Evolutionary conservation across 108 stramenopile species (phyloP).

Genomic region (Parmales sp.): DNA sequence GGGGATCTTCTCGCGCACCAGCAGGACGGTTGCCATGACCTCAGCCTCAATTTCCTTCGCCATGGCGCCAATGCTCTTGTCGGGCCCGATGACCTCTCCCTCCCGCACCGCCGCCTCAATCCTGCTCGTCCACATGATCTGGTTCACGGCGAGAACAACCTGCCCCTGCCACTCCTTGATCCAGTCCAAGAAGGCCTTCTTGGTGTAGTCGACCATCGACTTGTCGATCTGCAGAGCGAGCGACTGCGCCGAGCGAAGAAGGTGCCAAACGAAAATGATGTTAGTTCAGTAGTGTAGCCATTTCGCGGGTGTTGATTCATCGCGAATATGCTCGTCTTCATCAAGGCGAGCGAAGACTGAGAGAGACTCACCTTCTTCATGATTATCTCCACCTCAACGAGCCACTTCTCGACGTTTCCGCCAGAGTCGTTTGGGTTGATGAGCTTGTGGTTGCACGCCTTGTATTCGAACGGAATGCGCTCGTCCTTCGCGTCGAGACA

Average conservation of each 20-base stretch:
- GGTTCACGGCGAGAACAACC: slow-evolving; percentile 15
- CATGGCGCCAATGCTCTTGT: slow-evolving; percentile 29
- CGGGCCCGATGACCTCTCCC: slow-evolving; percentile 30
- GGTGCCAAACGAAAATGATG: slow-evolving; percentile 67
- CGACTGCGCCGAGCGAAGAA: no score
- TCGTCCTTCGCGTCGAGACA: slow-evolving; percentile 41
- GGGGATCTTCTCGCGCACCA: slow-evolving; percentile 24
- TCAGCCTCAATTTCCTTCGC: slow-evolving; percentile 35
- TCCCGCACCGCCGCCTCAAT: not conserved
- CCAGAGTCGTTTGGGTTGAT: slow-evolving; percentile 54
- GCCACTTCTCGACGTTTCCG: slow-evolving; percentile 62
- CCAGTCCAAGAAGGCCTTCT: slow-evolving; percentile 35
- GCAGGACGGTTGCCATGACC: slow-evolving; percentile 7
- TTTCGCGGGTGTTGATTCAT: no score
- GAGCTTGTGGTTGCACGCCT: slow-evolving; percentile 28
- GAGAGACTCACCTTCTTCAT: slow-evolving; percentile 38
- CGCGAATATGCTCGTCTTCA: no score
- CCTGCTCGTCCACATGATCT: slow-evolving; percentile 1
- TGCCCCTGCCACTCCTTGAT: slow-evolving; percentile 26
- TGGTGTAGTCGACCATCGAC: slow-evolving; percentile 32
- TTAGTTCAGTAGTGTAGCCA: slow-evolving; percentile 62
- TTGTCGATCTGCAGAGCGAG: slow-evolving; percentile 26
- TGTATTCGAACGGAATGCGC: slow-evolving; percentile 37
- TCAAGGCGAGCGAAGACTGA: no score
- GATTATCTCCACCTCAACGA: slow-evolving; percentile 42